Evolutionary conservation across 2,329 filamentous ascomycete genomes (phyloP).

Genomic region (Penicillium verrucosum): DNA sequence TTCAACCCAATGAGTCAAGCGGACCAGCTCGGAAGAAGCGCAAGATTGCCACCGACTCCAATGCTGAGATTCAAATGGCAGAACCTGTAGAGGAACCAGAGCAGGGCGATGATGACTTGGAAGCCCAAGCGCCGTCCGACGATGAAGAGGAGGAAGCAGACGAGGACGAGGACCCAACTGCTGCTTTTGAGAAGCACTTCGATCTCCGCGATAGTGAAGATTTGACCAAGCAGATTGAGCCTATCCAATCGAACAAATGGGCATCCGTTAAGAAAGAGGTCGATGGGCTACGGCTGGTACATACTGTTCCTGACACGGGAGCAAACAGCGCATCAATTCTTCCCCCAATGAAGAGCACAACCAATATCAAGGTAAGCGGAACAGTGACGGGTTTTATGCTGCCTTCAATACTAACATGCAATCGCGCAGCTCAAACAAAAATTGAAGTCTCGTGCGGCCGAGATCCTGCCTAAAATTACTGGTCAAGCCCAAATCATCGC

Average conservation of each 20-base stretch:
- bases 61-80: slow-evolving; percentile 23
- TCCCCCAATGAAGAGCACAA: slow-evolving; percentile 30
- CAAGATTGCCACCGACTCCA: slow-evolving; percentile 45
- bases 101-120: slow-evolving; percentile 40
- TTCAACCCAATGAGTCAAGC: slow-evolving; percentile 44
- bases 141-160: slow-evolving; percentile 40
- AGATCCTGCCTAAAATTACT: slow-evolving; percentile 58
- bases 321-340: slow-evolving; percentile 25
- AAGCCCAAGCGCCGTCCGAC: slow-evolving; percentile 50
- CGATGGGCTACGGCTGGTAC: slow-evolving; percentile 32
- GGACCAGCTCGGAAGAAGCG: slow-evolving; percentile 52
- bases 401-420: neutral
- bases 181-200: slow-evolving; percentile 83
- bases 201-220: slow-evolving; percentile 62
- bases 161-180: slow-evolving; percentile 47
- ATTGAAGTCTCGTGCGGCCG: slow-evolving; percentile 55
- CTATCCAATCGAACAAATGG: slow-evolving; percentile 51
- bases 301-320: slow-evolving; percentile 29
- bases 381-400: neutral
- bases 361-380: slow-evolving; percentile 36
- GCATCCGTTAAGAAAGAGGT: slow-evolving; percentile 40
- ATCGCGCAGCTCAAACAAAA: slow-evolving; percentile 68
- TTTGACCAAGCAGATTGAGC: slow-evolving; percentile 52
- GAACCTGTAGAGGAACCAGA: slow-evolving; percentile 26
- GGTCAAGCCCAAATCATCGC: slow-evolving; percentile 63